These are phyloP conservation scores for Xerocomus nothofagi DNA, from an alignment of 1,284 basidiomycete species.

Conservation along the genomic window DNA sequence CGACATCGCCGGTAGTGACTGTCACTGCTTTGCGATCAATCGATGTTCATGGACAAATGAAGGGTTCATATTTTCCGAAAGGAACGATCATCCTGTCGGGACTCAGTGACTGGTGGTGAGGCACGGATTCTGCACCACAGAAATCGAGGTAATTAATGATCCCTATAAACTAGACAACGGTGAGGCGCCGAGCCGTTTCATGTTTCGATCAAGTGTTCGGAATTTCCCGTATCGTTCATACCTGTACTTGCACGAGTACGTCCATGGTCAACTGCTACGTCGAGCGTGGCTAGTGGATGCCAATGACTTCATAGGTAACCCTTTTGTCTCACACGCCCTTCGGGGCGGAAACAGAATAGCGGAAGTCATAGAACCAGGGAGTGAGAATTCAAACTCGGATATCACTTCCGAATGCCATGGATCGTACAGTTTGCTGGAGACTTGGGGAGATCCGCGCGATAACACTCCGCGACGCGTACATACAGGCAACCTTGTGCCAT, in stretches of 20 bases:
- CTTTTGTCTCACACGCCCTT: conserved; percentile 26
- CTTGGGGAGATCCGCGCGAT: conserved; percentile 29
- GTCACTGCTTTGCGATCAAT: conserved; percentile 5
- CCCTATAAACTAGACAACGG: conserved; percentile 29
- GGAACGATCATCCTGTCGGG: conserved; percentile 41
- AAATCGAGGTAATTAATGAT: conserved; percentile 20
- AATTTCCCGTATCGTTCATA: conserved; percentile 37
- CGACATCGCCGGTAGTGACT: conserved; percentile 41
- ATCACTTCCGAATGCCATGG: conserved; percentile 27
- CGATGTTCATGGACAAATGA: conserved; percentile 17
- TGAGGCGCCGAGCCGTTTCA: conserved; percentile 38
- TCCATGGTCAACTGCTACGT: conserved; percentile 1
- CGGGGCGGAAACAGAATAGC: conserved; percentile 3
- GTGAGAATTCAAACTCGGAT: conserved; percentile 19
- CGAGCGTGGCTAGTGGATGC: neutral
- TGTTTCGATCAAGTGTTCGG: conserved; percentile 50
- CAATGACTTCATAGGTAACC: conserved; percentile 16
- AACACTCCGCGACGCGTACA: conserved; percentile 26
- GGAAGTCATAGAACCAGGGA: conserved; percentile 9
- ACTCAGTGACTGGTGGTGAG: conserved; percentile 44
- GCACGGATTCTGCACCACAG: conserved; percentile 16
- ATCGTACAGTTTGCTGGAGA: conserved; percentile 28
- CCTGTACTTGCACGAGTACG: conserved; percentile 35
- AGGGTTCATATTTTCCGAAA: conserved; percentile 42
- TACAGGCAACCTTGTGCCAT: conserved; percentile 37